Evolutionary conservation across 108 stramenopile species (phyloP), one percentile per base, ranked within the genome.

Genomic region (Seminavis robusta): DNA sequence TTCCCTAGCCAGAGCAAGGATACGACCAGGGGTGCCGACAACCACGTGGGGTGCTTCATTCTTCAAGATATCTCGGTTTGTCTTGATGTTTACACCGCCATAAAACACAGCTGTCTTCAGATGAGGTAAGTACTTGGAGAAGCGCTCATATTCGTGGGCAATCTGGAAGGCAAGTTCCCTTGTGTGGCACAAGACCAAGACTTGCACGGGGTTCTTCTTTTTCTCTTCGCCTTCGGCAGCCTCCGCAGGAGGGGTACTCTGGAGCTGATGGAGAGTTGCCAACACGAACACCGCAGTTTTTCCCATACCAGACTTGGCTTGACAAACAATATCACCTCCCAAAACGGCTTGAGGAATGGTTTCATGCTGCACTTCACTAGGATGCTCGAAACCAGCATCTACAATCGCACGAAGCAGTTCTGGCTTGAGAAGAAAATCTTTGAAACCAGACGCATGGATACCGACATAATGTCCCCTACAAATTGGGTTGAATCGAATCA

Each of bases 141-240:
- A 99, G 19, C 99, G 81, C 59, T 97, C 95, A 61, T 99, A 99
- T 77, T 99, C 99, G 52, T 97, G 90, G 33, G 95, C 93, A 71
- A 99, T 99, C 73, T 99, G 99, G 72, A 97, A 99, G 33, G 99
- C 99, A 58, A 99, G 77, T 78, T 99, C 99, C 60, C 99, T 96
- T 19, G 99, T 99, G 84, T 98, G 99, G 80, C 97, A 98, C 17
- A 99, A 65, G 24, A 99, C 99, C 37, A 98, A 53, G 30, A 94
- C 94, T 27, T 56, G 55, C 40, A 56, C 55, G 17, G n/a, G n/a
- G n/a, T n/a, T n/a, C n/a, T n/a, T n/a, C n/a, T n/a, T n/a, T n/a
- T n/a, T n/a, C n/a, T 42, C 55, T 27, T 56, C 15, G 8, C n/a
- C 17, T 20, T 56, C 55, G n/a, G 28, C 52, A n/a, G n/a, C n/a